Evolutionary conservation across 805 yeast species (phyloP).

Genomic region (Schizosaccharomyces osmophilus): DNA sequence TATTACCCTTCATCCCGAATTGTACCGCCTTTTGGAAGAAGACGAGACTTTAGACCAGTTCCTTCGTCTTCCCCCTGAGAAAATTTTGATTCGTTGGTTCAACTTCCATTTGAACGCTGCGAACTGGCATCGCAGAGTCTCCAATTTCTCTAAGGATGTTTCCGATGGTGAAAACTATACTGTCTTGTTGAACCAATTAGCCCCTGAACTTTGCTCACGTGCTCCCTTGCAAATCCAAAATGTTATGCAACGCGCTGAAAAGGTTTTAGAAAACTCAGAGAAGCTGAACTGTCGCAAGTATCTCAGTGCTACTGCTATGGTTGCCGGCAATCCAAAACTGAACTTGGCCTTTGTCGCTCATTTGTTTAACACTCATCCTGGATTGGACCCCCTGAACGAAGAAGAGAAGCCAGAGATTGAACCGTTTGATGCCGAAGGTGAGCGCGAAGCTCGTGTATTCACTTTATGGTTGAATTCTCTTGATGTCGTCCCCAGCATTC

Average conservation of each 20-base stretch:
- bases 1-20: constrained; percentile 85
- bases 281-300: constrained; percentile 80
- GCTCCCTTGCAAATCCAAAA: constrained; percentile 62
- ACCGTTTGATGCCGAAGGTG: constrained; percentile 97
- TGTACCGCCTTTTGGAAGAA: constrained; percentile 79
- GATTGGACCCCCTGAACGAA: constrained; percentile 85
- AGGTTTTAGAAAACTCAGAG: constrained; percentile 67
- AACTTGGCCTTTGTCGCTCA: constrained; percentile 95
- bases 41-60: constrained; percentile 95
- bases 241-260: constrained; percentile 60
- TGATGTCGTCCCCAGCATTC: constrained; percentile 88
- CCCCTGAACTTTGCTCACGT: constrained; percentile 57
- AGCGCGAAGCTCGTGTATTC: constrained; percentile 95
- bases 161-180: constrained; percentile 92
- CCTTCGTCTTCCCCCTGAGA: constrained; percentile 90
- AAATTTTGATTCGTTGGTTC: constrained; percentile 89
- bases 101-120: constrained; percentile 89
- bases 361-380: constrained; percentile 87
- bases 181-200: constrained; percentile 64
- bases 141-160: constrained; percentile 69
- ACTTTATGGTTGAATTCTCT: constrained; percentile 91
- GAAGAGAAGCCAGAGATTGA: constrained; percentile 79
- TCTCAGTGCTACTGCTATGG: constrained; percentile 76
- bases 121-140: constrained; percentile 61
- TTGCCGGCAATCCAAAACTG: constrained; percentile 87